Base-by-base conservation (phyloP, 805 yeast species). In the Nakazawaea populi region DNA sequence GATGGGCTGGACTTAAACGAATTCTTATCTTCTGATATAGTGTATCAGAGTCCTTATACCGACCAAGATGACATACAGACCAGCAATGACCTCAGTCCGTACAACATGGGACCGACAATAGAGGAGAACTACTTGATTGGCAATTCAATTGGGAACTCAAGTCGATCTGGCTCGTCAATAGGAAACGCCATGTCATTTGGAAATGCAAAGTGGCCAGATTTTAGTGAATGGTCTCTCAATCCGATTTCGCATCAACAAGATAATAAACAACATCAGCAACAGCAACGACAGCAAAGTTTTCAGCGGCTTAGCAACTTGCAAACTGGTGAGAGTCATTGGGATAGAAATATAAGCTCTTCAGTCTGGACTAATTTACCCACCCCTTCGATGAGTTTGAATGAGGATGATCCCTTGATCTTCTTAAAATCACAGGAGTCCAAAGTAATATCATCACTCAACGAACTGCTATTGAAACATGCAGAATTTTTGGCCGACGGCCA, bases 401-500 rank as follows among this genome's bases (percentile, higher is more conserved):
- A 44, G 7, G 60, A 60, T 34, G 56, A 70, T 34, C 72, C 73
- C 2, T 45, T 69, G 7, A 64, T 65, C 41, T 70, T 64, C 52
- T 52, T 69, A 34, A 61, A 63, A 44, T 61, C 62, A 45, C 67
- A 63, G 46, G 69, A 68, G 53, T 52, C 57, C 3, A 43, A 59
- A 14, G 48, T 66, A 3, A 38, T 59, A 6, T 53, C 54, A 30
- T 66, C 65, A 31, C 52, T 69, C 28, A 51, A 54, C 12, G 55
- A 56, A 8, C 60, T 67, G 40, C 47, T 63, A 1, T 38, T 49
- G 11, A 51, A 53, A 11, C 77, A 74, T 46, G 41, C 55, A 24
- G 34, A 34, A 5, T 63, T 61, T 36, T 56, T 75, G 11, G 52
- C 56, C 8, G 52, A 57, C 3, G 79, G 79, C 1, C 68, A 69